phyloP scores from a whole-genome alignment of 352 stramenopile species.

The Blastocystis sp. region DNA sequence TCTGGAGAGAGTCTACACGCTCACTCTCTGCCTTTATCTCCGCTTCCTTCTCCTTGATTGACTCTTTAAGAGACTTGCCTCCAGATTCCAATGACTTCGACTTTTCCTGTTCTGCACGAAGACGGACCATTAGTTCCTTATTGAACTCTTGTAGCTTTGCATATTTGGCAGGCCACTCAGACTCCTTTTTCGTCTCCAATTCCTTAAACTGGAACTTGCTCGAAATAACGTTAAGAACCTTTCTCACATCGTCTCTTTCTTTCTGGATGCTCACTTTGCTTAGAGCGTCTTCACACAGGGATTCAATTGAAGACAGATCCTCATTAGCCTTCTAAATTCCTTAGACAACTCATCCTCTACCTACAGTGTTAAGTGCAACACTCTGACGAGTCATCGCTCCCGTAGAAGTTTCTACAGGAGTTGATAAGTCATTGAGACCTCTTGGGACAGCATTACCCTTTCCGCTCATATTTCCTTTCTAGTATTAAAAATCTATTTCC shows the following conservation, averaged over 20 bases:
- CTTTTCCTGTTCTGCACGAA: conserved; percentile 15
- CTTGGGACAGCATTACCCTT: not conserved
- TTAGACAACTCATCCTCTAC: not conserved
- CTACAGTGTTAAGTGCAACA: not conserved
- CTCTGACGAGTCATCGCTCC: conserved; percentile 50
- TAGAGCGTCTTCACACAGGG: conserved; percentile 5
- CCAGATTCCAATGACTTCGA: not conserved
- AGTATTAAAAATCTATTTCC: not conserved
- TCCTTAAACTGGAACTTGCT: not conserved
- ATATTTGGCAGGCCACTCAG: conserved; percentile 19
- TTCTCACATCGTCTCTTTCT: conserved; percentile 6
- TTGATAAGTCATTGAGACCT: not conserved
- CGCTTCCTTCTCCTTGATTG: conserved; percentile 28
- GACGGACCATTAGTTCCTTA: conserved; percentile 11
- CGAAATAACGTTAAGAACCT: conserved; percentile 12
- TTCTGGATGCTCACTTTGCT: conserved; percentile 26
- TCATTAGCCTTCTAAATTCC: not conserved
- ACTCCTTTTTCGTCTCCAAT: not conserved
- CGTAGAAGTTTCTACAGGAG: not conserved
- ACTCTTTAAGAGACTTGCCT: not conserved
- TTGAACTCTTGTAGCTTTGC: conserved; percentile 52
- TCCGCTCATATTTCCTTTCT: not conserved
- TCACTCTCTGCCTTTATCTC: conserved; percentile 16
- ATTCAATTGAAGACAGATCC: not conserved
- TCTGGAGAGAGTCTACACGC: conserved; percentile 63